These are phyloP conservation scores for Hirsutella minnesotensis DNA, from an alignment of 2,329 filamentous ascomycete genomes.

Conservation along the genomic window DNA sequence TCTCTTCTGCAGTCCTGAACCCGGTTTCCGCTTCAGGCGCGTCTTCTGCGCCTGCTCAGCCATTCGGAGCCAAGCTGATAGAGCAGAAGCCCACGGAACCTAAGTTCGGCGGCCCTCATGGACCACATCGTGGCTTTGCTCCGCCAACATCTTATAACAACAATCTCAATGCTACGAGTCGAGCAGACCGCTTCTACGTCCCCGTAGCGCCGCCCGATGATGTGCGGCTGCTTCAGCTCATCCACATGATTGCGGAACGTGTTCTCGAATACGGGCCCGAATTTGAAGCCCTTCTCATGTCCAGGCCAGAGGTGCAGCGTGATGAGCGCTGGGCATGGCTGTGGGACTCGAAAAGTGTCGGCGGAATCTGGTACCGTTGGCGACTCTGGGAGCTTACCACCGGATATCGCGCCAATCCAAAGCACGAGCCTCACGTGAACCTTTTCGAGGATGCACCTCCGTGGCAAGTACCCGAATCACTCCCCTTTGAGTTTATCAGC, in stretches of 20 bases:
- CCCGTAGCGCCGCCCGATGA: conserved; percentile 67
- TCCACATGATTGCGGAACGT: conserved; percentile 78
- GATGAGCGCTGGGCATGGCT: conserved; percentile 93
- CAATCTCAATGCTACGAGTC: conserved; percentile 27
- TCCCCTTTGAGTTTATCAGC: conserved; percentile 75
- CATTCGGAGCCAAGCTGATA: conserved; percentile 66
- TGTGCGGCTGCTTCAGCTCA: conserved; percentile 66
- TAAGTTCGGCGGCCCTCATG: conserved; percentile 26
- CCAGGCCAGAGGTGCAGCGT: conserved; percentile 65
- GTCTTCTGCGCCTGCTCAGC: conserved; percentile 37
- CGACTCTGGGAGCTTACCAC: conserved; percentile 80
- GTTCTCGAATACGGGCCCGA: conserved; percentile 71
- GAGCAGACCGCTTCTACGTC: conserved; percentile 47
- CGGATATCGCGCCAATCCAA: conserved; percentile 35
- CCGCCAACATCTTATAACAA: conserved; percentile 59
- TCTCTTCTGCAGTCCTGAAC: conserved; percentile 60
- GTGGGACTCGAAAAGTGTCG: conserved; percentile 71
- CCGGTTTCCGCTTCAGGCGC: conserved; percentile 21
- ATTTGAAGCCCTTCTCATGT: conserved; percentile 89
- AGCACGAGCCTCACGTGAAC: conserved; percentile 42
- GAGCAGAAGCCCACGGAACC: conserved; percentile 25
- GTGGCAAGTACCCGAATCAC: conserved; percentile 66
- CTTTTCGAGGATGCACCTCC: conserved; percentile 67
- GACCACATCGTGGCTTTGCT: conserved; percentile 53
- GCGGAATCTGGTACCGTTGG: conserved; percentile 87